Conservation (phyloP, 352 stramenopile genomes). For the Phytophthora hybrid region DNA sequence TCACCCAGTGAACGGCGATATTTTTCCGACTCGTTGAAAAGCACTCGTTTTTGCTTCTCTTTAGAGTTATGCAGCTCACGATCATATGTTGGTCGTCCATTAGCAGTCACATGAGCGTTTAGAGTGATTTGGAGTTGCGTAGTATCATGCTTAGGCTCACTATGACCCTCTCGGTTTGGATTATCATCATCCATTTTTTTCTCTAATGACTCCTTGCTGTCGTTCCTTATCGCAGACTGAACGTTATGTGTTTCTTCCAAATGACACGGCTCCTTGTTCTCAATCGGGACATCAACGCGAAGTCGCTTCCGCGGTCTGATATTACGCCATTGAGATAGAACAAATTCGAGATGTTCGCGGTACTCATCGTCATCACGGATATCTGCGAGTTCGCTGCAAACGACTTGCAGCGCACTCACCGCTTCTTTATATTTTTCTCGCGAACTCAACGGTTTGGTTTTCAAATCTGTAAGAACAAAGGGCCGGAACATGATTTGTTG, state of each 20-base stretch:
- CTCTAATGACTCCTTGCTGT: no score
- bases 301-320: slow-evolving; percentile 7
- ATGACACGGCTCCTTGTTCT: no score
- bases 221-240: no score
- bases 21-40: background rate
- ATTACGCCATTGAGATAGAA: slow-evolving; percentile 8
- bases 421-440: slow-evolving; percentile 22
- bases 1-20: background rate
- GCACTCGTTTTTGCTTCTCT: background rate
- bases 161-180: no score
- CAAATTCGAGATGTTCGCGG: slow-evolving; percentile 7
- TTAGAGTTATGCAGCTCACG: background rate
- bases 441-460: background rate
- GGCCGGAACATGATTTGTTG: background rate
- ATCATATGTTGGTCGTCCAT: background rate
- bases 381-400: slow-evolving; percentile 12
- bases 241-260: no score
- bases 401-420: slow-evolving; percentile 1
- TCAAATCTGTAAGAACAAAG: background rate
- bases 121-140: background rate
- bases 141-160: no score
- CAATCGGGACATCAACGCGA: background rate
- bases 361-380: slow-evolving; percentile 21
- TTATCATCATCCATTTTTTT: no score
- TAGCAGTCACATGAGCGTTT: background rate